Evolutionary conservation across 805 yeast species (phyloP).

Genomic region (Ogataea glucozyma): DNA sequence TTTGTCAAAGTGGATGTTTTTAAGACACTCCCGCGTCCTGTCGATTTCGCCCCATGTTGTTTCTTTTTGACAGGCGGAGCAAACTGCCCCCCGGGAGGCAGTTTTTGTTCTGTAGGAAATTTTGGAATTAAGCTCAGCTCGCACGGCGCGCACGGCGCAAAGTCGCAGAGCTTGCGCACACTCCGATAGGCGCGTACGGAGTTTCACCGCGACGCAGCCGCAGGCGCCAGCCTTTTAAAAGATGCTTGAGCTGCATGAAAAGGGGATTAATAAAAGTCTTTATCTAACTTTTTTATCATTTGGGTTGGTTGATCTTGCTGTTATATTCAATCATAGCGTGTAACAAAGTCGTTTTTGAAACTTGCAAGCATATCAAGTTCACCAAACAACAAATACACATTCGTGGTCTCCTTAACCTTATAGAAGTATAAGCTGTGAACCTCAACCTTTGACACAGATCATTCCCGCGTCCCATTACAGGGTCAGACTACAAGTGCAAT

Average conservation of each 20-base stretch:
- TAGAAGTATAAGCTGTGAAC: too few species aligned
- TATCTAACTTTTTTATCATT: slow-evolving; percentile 2
- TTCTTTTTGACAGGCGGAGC: too few species aligned
- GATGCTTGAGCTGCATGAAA: slow-evolving; percentile 4
- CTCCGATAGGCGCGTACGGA: neutral
- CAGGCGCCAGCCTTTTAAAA: slow-evolving; percentile 8
- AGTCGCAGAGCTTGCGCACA: neutral
- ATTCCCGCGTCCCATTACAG: neutral
- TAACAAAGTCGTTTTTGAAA: too few species aligned
- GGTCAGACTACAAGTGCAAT: neutral
- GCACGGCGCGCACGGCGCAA: neutral
- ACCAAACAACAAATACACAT: too few species aligned
- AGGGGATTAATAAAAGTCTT: slow-evolving; percentile 7
- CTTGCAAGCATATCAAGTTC: too few species aligned
- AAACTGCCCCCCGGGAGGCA: too few species aligned
- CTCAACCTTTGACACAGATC: neutral
- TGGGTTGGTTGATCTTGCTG: neutral
- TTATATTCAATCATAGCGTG: too few species aligned
- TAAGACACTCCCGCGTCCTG: too few species aligned
- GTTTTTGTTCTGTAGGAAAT: neutral
- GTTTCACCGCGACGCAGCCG: neutral
- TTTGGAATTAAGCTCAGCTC: neutral
- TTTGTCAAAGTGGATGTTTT: too few species aligned
- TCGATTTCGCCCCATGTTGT: too few species aligned
- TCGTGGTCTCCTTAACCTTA: too few species aligned